Percentiles rank a stretch among this genome's conserved stretches.
phyloP scores from a whole-genome alignment of 306 rosid genomes.

The Gastrolobium villosum region DNA sequence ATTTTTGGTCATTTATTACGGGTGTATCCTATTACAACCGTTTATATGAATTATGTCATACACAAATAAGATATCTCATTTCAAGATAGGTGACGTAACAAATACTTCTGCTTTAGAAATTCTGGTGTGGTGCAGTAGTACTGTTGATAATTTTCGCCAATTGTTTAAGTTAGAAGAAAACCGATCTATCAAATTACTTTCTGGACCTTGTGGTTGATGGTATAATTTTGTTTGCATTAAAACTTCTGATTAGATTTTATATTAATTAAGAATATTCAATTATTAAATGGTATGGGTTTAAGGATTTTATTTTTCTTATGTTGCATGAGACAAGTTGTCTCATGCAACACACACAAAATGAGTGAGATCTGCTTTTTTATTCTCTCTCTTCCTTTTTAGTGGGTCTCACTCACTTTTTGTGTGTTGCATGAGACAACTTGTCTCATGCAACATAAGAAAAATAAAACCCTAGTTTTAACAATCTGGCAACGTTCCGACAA shows the following conservation, averaged over 20 bases:
- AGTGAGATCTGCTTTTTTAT: too few species aligned
- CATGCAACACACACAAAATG: too few species aligned
- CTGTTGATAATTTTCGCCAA: not conserved
- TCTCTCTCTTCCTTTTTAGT: too few species aligned
- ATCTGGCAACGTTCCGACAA: not conserved
- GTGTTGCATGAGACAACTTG: too few species aligned
- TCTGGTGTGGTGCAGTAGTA: not conserved
- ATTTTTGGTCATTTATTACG: not conserved
- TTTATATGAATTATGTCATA: not conserved
- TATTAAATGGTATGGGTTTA: not conserved
- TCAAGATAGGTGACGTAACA: not conserved
- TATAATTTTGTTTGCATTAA: not conserved
- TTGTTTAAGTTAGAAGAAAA: not conserved
- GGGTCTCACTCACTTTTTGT: too few species aligned
- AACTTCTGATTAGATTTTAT: not conserved
- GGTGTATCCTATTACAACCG: not conserved
- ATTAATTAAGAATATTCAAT: not conserved
- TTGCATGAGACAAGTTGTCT: too few species aligned
- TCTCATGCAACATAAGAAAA: too few species aligned
- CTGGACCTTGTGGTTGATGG: not conserved
- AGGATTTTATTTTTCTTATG: too few species aligned
- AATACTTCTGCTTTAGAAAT: not conserved
- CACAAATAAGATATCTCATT: not conserved
- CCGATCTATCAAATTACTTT: not conserved
- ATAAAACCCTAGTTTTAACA: too few species aligned